These are phyloP conservation scores for Lenwebbia sp. DNA, from an alignment of 345 rosid species.

Conservation along the genomic window DNA sequence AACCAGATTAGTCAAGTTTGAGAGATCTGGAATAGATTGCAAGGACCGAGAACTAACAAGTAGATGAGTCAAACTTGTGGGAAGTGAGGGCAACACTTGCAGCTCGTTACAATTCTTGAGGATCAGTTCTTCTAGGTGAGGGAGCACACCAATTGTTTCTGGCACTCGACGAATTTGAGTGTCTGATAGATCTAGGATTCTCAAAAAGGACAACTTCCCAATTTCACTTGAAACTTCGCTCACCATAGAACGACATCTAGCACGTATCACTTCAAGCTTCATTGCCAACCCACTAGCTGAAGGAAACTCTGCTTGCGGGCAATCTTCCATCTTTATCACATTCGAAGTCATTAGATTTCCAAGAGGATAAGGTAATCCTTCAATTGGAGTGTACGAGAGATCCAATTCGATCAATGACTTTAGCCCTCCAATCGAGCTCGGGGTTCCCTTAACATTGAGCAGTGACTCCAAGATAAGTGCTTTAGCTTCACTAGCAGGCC, in stretches of 20 bases:
- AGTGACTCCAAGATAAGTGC: background rate
- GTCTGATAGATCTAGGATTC: background rate
- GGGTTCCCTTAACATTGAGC: background rate
- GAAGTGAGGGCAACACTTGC: background rate
- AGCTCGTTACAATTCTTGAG: background rate
- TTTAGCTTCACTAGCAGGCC: background rate
- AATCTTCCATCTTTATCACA: background rate
- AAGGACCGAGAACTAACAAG: background rate
- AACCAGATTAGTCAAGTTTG: background rate
- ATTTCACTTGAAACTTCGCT: background rate
- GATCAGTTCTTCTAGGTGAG: background rate
- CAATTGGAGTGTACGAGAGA: background rate
- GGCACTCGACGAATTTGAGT: background rate
- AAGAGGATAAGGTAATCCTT: background rate
- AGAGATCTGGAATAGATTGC: background rate
- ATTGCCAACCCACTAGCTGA: background rate
- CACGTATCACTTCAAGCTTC: background rate
- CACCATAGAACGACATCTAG: background rate
- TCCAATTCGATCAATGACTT: background rate
- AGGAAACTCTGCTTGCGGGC: background rate
- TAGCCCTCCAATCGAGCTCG: background rate
- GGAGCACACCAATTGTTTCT: background rate
- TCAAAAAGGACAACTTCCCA: background rate
- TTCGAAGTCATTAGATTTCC: background rate
- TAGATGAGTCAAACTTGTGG: background rate